Evolutionary conservation across 768 basidiomycete species (phyloP), one percentile per base, ranked within the genome.

Genomic region (Dentipellis fragilis): DNA sequence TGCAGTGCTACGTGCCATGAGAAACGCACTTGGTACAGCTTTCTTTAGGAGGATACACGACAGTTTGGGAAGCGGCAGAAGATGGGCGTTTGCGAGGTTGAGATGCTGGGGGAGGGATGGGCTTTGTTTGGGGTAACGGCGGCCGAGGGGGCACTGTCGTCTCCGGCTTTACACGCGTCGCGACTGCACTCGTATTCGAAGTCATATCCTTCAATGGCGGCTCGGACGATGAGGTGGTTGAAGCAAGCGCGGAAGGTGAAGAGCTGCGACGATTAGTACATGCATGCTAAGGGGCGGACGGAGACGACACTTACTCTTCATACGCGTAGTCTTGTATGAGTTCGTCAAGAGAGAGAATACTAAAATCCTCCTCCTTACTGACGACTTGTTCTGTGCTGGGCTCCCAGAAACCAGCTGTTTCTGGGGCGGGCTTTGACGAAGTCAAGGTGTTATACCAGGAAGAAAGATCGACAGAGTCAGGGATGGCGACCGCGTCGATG

Each of bases 301-400:
- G 54, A 39, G 29, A 29, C 29, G 22, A 45, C 51, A 71, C 84
- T 59, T 66, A 89, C 87, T 88, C 85, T 59, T 87, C 85, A 67
- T 85, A 89, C 35, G 80, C 84, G 62, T 84, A 78, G 58, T 82
- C 80, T 63, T 87, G 83, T 54, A 89, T 78, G 49, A 89, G 72
- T 64, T 90, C 88, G 63, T 87, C 83, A 42, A 90, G 71, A 42
- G 77, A 73, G 59, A 89, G 79, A 70, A 86, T 85, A 52, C 71
- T 70, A 21, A 77, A 73, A 49, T 75, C 73, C 38, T 78, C 82
- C 51, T 72, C 66, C 64, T 83, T 81, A 57, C 70, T 69, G 12
- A 72, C 65, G 17, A 71, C 57, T 34, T 71, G 67, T 22, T 71
- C 55, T 35, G 68, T 66, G 59, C 76, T 75, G 34, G 68, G 64